Percentiles rank a stretch among this genome's conserved stretches.
phyloP scores from a whole-genome alignment of 768 basidiomycete species.

The Tephrocybe sp. region DNA sequence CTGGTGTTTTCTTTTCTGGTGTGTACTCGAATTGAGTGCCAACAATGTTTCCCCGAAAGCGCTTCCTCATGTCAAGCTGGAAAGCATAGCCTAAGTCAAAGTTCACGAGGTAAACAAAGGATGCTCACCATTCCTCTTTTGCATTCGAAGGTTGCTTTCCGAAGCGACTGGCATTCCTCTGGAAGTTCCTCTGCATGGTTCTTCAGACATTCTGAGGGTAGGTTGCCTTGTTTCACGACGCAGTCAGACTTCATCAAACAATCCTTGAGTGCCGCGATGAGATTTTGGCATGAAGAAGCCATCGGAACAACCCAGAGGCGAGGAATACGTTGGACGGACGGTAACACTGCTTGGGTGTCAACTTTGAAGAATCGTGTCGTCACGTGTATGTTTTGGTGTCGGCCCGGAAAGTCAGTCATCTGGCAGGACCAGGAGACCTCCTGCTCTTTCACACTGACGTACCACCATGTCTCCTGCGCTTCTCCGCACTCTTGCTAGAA shows the following conservation, averaged over 20 bases:
- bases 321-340: background rate
- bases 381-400: no score
- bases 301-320: conserved; percentile 35
- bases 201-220: conserved; percentile 86
- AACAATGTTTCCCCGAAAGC: conserved; percentile 73
- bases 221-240: conserved; percentile 70
- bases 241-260: conserved; percentile 87
- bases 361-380: conserved; percentile 1
- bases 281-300: conserved; percentile 79
- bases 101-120: background rate
- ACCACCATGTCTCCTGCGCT: conserved; percentile 41
- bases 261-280: conserved; percentile 77
- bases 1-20: conserved; percentile 22
- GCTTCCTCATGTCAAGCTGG: conserved; percentile 83
- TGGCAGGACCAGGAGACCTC: no score
- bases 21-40: conserved; percentile 51
- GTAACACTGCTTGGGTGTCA: background rate
- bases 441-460: no score
- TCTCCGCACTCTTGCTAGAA: conserved; percentile 42
- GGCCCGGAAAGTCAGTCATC: no score
- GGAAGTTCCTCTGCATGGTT: conserved; percentile 76
- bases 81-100: background rate
- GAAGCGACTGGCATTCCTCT: conserved; percentile 73
- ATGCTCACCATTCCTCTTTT: conserved; percentile 81
- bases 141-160: conserved; percentile 86